A percentile compares a stretch with the other conserved stretches of the same genome.
These are phyloP conservation scores for Geotrichum reessii DNA, from an alignment of 1,139 yeast genomes.

Conservation along the genomic window DNA sequence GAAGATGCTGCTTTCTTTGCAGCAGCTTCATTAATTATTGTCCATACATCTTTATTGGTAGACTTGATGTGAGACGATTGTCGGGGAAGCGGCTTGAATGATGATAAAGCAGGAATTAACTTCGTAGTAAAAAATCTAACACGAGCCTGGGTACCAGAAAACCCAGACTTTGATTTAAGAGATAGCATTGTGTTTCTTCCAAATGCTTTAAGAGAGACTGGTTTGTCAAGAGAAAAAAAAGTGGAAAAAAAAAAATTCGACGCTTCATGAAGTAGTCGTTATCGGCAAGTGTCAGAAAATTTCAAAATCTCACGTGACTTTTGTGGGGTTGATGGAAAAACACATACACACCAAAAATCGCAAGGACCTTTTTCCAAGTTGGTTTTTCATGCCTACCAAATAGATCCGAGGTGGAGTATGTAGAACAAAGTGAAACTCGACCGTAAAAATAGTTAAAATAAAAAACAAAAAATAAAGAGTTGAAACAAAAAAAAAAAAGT, in stretches of 20 bases:
- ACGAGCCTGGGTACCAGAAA: neutral
- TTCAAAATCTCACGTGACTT: neutral
- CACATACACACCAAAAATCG: neutral
- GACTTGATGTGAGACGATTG: constrained; percentile 29
- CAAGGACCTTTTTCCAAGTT: too few species aligned
- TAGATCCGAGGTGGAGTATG: too few species aligned
- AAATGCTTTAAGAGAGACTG: too few species aligned
- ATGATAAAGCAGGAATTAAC: neutral
- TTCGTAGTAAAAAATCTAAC: neutral
- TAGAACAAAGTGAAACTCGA: too few species aligned
- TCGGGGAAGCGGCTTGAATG: constrained; percentile 17
- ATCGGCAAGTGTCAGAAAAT: neutral
- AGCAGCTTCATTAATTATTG: constrained; percentile 89
- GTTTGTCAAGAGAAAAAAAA: neutral
- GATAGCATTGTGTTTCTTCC: neutral
- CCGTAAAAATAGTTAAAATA: too few species aligned
- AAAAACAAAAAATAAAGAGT: too few species aligned
- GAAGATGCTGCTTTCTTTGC: constrained; percentile 62
- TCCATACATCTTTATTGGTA: constrained; percentile 77
- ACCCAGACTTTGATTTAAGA: neutral
- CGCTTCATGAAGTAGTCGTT: neutral
- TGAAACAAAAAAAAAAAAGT: too few species aligned
- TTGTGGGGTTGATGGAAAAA: neutral
- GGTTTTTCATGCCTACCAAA: too few species aligned
- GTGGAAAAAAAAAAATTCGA: neutral